Percentiles rank a stretch among this genome's conserved stretches.
These are phyloP conservation scores for Raphanus hybrid DNA, from an alignment of 441 rosid genomes.

Conservation along the genomic window DNA sequence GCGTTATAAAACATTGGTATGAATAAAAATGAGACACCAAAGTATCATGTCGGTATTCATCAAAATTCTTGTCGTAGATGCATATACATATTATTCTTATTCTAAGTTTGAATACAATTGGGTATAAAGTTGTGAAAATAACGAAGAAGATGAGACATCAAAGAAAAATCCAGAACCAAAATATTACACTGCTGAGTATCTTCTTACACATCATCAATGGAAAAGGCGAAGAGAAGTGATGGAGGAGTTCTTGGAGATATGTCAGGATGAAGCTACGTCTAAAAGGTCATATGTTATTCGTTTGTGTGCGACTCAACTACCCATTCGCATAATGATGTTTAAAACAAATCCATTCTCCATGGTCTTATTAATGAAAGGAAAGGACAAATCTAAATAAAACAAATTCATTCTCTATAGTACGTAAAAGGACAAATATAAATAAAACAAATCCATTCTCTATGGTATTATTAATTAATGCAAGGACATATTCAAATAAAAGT, in stretches of 20 bases:
- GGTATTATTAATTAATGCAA: neutral
- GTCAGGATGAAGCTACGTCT: slow-evolving; percentile 67
- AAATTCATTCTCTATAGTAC: neutral
- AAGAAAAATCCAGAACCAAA: neutral
- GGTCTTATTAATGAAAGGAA: neutral
- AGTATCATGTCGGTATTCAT: neutral
- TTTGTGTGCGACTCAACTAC: neutral
- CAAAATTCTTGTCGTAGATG: neutral
- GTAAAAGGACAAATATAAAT: too few relatives aligned
- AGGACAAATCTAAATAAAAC: neutral
- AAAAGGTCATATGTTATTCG: slow-evolving; percentile 58
- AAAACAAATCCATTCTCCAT: neutral
- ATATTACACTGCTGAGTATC: slow-evolving; percentile 55
- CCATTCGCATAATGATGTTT: neutral
- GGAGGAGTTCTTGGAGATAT: slow-evolving; percentile 81
- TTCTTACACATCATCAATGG: slow-evolving; percentile 76
- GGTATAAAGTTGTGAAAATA: neutral
- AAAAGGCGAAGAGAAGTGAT: slow-evolving; percentile 65
- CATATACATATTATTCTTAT: neutral
- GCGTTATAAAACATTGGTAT: too few relatives aligned
- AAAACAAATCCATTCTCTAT: neutral
- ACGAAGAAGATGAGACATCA: neutral
- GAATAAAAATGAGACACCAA: too few relatives aligned
- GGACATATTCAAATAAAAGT: neutral
- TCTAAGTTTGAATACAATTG: neutral